Evolutionary conservation across 1,284 basidiomycete genomes (phyloP), one percentile per base, ranked within the genome.

Genomic region (Golubevia pallescens): DNA sequence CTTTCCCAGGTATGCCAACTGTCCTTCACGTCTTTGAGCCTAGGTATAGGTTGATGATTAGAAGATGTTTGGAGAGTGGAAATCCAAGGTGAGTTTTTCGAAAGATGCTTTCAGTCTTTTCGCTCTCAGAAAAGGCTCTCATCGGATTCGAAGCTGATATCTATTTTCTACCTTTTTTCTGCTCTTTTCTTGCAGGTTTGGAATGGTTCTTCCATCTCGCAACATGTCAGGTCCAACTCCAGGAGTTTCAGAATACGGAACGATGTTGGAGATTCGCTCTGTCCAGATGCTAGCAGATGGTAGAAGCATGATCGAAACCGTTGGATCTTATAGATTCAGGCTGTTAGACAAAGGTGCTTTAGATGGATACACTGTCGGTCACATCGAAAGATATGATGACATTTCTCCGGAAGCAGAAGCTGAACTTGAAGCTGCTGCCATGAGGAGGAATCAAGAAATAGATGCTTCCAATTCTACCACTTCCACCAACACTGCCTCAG

Each of bases 1-100:
- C 91, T 56, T 97, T 96, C 87, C 95, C 95, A 1, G 91, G 91
- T 61, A 91, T 95, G 88, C 94, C 94, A 19, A 95, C 92, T 57
- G 89, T 93, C 65, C 87, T 98, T 42, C 94, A 97, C 86, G 91
- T 97, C 78, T 97, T 93, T 81, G 95, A 98, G 85, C 95, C 95
- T 0, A 88, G 89, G 64, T 91, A 97, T 85, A 91, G 94, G 10
- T 89, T 97, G 51, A 96, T 97, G 95, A 91, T 97, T 63, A 91
- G 95, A 21, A 91, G 95, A 2, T 94, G 93, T 82, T 90, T 97
- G 61, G 91, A 93, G 74, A 90, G 89, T 13, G 88, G 90, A 3
- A 88, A 87, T 24, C 93, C 92, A 13, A 62, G 78, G 13, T 62
- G 54, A 62, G 61, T 57, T 6, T 23, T n/a, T 20, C 19, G 32